phyloP scores from a whole-genome alignment of 208 protist genomes.

The Herpetomonas muscarum region DNA sequence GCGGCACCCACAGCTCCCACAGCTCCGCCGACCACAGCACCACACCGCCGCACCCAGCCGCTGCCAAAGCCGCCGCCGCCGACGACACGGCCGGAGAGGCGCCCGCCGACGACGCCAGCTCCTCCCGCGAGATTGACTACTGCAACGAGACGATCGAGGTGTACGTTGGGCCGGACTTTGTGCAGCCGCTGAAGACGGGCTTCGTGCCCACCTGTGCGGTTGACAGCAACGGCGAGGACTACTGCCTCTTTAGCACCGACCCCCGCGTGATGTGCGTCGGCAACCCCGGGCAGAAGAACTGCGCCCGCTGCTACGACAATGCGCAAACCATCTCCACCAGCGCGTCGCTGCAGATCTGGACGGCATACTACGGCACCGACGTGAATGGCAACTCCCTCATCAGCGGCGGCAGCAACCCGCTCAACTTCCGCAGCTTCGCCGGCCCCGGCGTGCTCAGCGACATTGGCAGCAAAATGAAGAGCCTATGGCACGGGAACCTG shows the following conservation, averaged over 20 bases:
- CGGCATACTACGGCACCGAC: slow-evolving; percentile 81
- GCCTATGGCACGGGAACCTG: slow-evolving; percentile 18
- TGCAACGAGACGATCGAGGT: slow-evolving; percentile 19
- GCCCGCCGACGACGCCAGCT: not conserved
- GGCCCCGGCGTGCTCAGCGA: slow-evolving; percentile 19
- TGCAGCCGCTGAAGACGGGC: slow-evolving; percentile 62
- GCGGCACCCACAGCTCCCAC: not conserved
- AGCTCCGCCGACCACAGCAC: not conserved
- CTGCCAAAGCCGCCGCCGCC: no score
- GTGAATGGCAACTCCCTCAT: slow-evolving; percentile 27
- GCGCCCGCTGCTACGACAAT: slow-evolving; percentile 41
- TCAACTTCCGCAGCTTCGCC: slow-evolving; percentile 55
- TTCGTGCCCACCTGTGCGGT: slow-evolving; percentile 68
- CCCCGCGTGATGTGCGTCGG: slow-evolving; percentile 55
- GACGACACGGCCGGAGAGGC: no score
- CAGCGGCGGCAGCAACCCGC: slow-evolving; percentile 67
- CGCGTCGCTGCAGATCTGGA: slow-evolving; percentile 41
- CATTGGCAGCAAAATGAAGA: slow-evolving; percentile 20
- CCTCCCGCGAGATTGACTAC: slow-evolving; percentile 11
- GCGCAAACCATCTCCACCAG: slow-evolving; percentile 13
- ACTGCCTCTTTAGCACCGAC: slow-evolving; percentile 41
- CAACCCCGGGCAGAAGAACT: slow-evolving; percentile 62
- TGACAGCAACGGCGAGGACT: slow-evolving; percentile 24
- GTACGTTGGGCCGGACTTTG: slow-evolving; percentile 6
- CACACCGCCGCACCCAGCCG: no score